Evolutionary conservation across 257 asterid species (phyloP).

Genomic region (Jacaranda copaia): DNA sequence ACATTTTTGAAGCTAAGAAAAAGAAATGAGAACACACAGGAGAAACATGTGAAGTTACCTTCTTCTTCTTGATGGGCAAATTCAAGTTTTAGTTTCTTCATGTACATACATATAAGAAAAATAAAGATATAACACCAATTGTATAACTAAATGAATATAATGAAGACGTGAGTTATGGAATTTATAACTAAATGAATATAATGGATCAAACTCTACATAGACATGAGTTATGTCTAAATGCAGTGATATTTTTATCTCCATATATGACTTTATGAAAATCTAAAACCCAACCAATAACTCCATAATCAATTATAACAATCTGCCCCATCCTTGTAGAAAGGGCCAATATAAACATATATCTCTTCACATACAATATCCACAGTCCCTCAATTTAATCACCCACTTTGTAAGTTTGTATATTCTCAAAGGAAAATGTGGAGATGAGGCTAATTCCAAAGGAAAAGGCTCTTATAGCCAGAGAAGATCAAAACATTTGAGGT

Average conservation of each 20-base stretch:
- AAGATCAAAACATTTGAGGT: too few relatives aligned
- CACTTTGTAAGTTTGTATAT: background rate
- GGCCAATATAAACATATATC: background rate
- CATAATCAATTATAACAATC: background rate
- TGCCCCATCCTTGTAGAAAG: background rate
- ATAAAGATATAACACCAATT: slow-evolving; percentile 16
- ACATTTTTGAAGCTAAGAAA: slow-evolving; percentile 23
- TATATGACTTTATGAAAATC: background rate
- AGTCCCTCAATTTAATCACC: too few relatives aligned
- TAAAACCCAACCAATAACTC: background rate
- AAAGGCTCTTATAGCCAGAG: too few relatives aligned
- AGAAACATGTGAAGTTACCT: slow-evolving; percentile 39
- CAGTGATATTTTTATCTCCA: slow-evolving; percentile 9
- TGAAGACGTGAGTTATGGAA: too few relatives aligned
- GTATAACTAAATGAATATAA: too few relatives aligned
- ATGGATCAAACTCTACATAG: background rate
- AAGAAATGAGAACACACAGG: slow-evolving; percentile 29
- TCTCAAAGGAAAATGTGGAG: too few relatives aligned
- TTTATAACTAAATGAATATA: background rate
- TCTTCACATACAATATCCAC: background rate
- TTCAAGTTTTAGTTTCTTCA: slow-evolving; percentile 26
- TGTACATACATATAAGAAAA: background rate
- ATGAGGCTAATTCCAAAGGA: too few relatives aligned
- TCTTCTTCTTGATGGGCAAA: slow-evolving; percentile 26
- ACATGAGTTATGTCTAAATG: background rate